Percentiles rank a stretch among this genome's conserved stretches.
These are phyloP conservation scores for Mycena latifolia DNA, from an alignment of 768 basidiomycete genomes.

Conservation along the genomic window DNA sequence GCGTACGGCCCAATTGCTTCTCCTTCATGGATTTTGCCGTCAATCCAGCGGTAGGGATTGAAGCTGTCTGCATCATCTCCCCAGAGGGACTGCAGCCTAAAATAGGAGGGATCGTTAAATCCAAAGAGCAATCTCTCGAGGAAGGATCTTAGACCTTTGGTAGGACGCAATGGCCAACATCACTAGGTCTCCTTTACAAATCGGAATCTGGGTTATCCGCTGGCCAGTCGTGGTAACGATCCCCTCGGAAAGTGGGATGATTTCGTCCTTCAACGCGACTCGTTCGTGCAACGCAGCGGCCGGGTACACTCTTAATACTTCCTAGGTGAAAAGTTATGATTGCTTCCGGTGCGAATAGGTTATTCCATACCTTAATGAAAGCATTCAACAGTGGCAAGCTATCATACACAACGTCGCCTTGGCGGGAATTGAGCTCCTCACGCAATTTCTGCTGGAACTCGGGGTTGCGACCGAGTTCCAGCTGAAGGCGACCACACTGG, in stretches of 20 bases:
- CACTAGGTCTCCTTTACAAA: conserved; percentile 8
- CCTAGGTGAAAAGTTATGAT: conserved; percentile 8
- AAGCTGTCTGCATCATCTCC: conserved; percentile 15
- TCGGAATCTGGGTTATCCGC: conserved; percentile 10
- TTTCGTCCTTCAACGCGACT: conserved; percentile 7
- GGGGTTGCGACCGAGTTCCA: conserved; percentile 15
- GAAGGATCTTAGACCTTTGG: conserved; percentile 4
- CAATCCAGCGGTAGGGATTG: conserved; percentile 16
- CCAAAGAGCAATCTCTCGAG: not conserved
- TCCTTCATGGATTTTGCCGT: not conserved
- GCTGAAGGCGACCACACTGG: conserved; percentile 10
- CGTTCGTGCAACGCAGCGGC: conserved; percentile 8
- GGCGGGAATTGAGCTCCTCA: not conserved
- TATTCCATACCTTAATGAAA: conserved; percentile 8
- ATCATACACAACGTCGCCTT: not conserved
- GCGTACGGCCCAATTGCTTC: conserved; percentile 19
- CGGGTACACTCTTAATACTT: conserved; percentile 11
- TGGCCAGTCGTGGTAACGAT: conserved; percentile 11
- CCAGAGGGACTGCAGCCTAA: conserved; percentile 5
- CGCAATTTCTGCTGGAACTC: conserved; percentile 15
- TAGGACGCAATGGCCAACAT: conserved; percentile 9
- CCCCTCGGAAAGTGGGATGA: conserved; percentile 4
- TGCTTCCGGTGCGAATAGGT: not conserved
- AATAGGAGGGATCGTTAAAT: not conserved
- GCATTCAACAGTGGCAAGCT: conserved; percentile 16